These are phyloP conservation scores for Crotalaria pallida DNA, from an alignment of 306 rosid genomes.

Conservation along the genomic window DNA sequence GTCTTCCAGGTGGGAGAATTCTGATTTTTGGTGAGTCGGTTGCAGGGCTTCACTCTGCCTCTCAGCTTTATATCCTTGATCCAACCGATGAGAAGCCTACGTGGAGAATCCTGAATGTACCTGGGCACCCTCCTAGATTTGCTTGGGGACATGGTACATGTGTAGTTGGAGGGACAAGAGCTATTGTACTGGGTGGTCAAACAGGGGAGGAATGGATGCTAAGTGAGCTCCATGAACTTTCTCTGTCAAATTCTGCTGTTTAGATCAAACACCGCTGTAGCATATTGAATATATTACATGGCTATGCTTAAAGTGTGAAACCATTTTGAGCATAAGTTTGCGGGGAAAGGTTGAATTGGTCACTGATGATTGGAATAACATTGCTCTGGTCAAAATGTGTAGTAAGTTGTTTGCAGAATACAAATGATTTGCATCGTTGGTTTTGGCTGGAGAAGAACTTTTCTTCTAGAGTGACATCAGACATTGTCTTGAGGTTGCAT, in stretches of 20 bases:
- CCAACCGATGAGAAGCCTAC: conserved; percentile 92
- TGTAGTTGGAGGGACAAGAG: conserved; percentile 89
- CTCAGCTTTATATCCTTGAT: conserved; percentile 79
- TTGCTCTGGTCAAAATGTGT: conserved; percentile 32
- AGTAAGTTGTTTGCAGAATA: conserved; percentile 23
- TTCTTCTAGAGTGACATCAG: conserved; percentile 34
- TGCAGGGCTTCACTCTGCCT: conserved; percentile 92
- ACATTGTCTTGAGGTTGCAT: conserved; percentile 45
- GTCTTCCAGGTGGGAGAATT: conserved; percentile 90
- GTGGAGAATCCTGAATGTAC: conserved; percentile 79
- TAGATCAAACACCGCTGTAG: conserved; percentile 31
- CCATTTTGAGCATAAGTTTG: conserved; percentile 24
- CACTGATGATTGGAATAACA: conserved; percentile 23
- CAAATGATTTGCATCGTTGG: conserved; percentile 35
- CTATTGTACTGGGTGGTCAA: conserved; percentile 90
- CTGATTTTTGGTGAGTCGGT: conserved; percentile 87
- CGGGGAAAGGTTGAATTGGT: conserved; percentile 27
- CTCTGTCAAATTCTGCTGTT: conserved; percentile 57
- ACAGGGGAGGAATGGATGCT: conserved; percentile 95
- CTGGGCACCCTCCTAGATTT: conserved; percentile 82
- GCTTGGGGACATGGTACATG: conserved; percentile 98
- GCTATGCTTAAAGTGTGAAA: conserved; percentile 25
- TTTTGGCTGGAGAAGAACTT: conserved; percentile 45
- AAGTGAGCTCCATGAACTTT: conserved; percentile 86
- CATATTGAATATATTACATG: conserved; percentile 27